phyloP scores from a whole-genome alignment of 2,329 filamentous ascomycete species.

The Colletotrichum phormii region DNA sequence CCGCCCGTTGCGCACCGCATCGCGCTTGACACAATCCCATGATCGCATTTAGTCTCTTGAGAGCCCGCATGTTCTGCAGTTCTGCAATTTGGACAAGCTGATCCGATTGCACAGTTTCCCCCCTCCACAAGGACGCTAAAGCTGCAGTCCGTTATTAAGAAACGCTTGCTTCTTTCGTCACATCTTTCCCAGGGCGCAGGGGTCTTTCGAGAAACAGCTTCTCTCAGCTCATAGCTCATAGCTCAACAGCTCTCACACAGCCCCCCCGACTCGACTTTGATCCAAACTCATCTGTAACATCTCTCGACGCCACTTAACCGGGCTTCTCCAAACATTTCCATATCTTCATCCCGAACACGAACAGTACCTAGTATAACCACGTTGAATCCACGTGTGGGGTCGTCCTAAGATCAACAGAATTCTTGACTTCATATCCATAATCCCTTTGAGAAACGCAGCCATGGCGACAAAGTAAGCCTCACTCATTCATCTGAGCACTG shows the following conservation, averaged over 20 bases:
- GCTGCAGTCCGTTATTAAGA: neutral
- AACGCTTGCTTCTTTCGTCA: neutral
- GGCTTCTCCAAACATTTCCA: conserved; percentile 12
- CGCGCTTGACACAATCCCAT: conserved; percentile 5
- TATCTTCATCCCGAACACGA: neutral
- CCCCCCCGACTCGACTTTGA: conserved; percentile 1
- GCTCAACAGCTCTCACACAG: neutral
- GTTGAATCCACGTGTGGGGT: neutral
- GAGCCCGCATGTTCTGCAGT: neutral
- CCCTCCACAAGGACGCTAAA: neutral
- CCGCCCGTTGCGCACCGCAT: neutral
- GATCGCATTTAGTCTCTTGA: neutral
- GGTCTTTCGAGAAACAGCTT: neutral
- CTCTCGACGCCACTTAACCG: conserved; percentile 3
- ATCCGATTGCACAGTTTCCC: neutral
- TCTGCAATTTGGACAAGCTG: neutral
- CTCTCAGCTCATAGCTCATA: neutral
- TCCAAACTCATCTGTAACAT: conserved; percentile 33
- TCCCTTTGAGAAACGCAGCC: neutral
- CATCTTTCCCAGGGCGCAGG: neutral
- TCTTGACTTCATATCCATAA: neutral
- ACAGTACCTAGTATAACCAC: neutral
- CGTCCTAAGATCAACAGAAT: neutral
- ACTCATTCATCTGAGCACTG: too few species aligned
- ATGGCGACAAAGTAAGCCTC: conserved; percentile 26